Percentiles rank a stretch among this genome's conserved stretches.
phyloP scores from a whole-genome alignment of 202 grass and related monocot species.

The Eragrostis tef region DNA sequence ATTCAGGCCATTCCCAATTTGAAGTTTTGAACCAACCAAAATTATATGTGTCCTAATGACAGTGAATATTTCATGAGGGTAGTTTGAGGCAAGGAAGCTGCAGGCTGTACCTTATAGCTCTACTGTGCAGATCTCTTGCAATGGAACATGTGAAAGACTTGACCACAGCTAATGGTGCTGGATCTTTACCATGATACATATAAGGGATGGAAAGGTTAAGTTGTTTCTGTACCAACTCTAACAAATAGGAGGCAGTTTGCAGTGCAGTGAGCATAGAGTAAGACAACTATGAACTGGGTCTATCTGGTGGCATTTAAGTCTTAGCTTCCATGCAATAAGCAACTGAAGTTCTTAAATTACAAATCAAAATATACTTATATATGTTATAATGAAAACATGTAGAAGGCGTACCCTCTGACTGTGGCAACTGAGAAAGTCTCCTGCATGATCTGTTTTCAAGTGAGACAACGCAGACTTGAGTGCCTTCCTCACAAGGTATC shows the following conservation, averaged over 20 bases:
- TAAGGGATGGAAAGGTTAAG: neutral
- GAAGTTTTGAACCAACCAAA: no score
- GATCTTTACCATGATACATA: neutral
- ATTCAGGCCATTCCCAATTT: no score
- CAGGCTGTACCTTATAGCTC: neutral
- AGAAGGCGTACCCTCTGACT: slow-evolving; percentile 59
- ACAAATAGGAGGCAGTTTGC: slow-evolving; percentile 6
- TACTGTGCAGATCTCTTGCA: neutral
- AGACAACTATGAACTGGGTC: neutral
- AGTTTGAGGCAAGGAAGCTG: neutral
- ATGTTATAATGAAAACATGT: slow-evolving; percentile 12
- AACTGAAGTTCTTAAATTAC: slow-evolving; percentile 14
- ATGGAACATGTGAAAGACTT: neutral
- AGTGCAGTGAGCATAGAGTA: slow-evolving; percentile 6
- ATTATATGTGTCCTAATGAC: neutral
- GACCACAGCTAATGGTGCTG: neutral
- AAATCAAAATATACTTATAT: neutral
- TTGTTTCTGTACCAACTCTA: slow-evolving; percentile 10
- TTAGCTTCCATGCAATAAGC: slow-evolving; percentile 22
- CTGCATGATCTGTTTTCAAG: slow-evolving; percentile 67
- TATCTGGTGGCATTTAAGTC: neutral
- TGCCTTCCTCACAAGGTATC: slow-evolving; percentile 73
- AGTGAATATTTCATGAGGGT: neutral
- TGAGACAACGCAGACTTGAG: slow-evolving; percentile 69
- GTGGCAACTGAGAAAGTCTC: slow-evolving; percentile 75